Evolutionary conservation across 2,329 filamentous ascomycete genomes (phyloP).

Genomic region (Lasiodiplodia gonubiensis): DNA sequence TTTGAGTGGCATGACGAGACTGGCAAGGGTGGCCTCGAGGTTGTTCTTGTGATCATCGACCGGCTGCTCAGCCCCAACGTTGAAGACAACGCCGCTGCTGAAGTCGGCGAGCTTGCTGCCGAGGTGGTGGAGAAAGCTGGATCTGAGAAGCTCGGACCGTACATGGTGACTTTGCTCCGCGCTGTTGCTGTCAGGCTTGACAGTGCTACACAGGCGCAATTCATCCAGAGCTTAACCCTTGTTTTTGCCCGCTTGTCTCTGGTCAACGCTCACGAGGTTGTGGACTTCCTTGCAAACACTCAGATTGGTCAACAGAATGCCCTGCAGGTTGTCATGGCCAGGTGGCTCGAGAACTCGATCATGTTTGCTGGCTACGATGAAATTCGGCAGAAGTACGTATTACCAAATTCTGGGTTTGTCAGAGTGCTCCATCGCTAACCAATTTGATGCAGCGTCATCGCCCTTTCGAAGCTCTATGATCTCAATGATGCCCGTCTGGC

Average conservation of each 20-base stretch:
- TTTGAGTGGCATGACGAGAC: constrained; percentile 81
- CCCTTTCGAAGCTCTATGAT: constrained; percentile 87
- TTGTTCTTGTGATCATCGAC: constrained; percentile 90
- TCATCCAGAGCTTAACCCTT: constrained; percentile 94
- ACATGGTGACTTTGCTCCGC: constrained; percentile 82
- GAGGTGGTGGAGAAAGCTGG: constrained; percentile 96
- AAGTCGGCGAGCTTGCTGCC: constrained; percentile 91
- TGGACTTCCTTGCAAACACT: constrained; percentile 87
- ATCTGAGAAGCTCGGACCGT: constrained; percentile 86
- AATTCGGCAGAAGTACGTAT: constrained; percentile 88
- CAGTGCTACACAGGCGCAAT: constrained; percentile 80
- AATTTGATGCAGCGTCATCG: constrained; percentile 71
- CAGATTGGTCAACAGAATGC: constrained; percentile 80
- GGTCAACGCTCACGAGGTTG: constrained; percentile 83
- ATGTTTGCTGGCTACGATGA: constrained; percentile 99
- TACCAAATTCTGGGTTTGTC: background rate
- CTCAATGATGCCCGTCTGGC: constrained; percentile 81
- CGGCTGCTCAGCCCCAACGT: constrained; percentile 81
- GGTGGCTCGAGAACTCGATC: constrained; percentile 97
- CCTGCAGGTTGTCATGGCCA: constrained; percentile 85
- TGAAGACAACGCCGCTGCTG: constrained; percentile 93
- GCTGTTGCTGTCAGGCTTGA: constrained; percentile 86
- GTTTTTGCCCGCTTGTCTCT: constrained; percentile 93
- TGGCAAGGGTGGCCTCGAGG: constrained; percentile 83
- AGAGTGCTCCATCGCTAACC: constrained; percentile 32